Conservation (phyloP, 352 stramenopile species). For the Globisporangium uncinulatum region DNA sequence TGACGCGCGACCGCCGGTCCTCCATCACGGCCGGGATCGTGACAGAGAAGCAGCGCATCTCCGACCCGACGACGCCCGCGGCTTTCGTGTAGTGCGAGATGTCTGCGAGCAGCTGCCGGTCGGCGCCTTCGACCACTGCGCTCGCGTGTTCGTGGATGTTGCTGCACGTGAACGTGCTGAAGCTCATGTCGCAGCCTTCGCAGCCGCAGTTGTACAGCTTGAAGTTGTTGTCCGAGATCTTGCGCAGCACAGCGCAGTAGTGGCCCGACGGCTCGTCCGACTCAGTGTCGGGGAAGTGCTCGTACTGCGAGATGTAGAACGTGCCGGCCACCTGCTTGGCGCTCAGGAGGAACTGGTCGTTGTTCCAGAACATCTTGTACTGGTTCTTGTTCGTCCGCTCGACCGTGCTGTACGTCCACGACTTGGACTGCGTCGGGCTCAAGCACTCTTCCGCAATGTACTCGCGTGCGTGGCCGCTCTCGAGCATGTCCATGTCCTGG, state of each 20-base stretch:
- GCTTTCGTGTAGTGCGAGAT: conserved; percentile 84
- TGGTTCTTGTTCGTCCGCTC: conserved; percentile 81
- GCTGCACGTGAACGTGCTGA: conserved; percentile 78
- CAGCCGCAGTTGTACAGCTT: conserved; percentile 86
- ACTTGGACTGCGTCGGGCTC: conserved; percentile 68
- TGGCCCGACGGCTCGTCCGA: conserved; percentile 46
- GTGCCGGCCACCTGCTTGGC: conserved; percentile 76
- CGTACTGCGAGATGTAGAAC: conserved; percentile 90
- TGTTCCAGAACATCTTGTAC: conserved; percentile 87
- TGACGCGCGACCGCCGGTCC: conserved; percentile 66
- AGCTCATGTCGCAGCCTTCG: conserved; percentile 82
- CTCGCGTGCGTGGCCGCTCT: conserved; percentile 70
- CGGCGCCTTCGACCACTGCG: conserved; percentile 34
- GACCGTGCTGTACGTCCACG: conserved; percentile 77
- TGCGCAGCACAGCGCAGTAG: conserved; percentile 78
- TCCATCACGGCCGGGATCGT: conserved; percentile 80
- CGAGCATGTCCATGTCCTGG: conserved; percentile 85
- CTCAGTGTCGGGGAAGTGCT: conserved; percentile 73
- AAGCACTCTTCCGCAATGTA: conserved; percentile 83
- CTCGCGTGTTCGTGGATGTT: conserved; percentile 57
- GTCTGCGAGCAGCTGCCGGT: conserved; percentile 78
- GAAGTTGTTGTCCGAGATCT: conserved; percentile 74
- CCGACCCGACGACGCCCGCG: conserved; percentile 61
- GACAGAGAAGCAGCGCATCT: conserved; percentile 82
- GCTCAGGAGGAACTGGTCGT: conserved; percentile 79